A percentile compares a stretch with the other conserved stretches of the same genome.
phyloP scores from a whole-genome alignment of 257 asterid genomes.

The Cynanchum wilfordii region DNA sequence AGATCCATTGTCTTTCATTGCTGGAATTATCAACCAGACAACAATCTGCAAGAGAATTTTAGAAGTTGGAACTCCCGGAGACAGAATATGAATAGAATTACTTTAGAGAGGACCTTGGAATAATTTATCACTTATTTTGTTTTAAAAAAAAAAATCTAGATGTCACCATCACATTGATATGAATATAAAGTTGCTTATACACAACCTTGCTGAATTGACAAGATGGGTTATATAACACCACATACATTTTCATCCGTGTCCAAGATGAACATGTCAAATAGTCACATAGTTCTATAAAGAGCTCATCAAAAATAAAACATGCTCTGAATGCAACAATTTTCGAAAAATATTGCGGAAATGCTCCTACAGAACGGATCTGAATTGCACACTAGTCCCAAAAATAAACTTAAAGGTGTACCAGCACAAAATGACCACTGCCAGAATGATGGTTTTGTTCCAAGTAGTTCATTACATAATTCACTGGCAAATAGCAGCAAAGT shows the following conservation, averaged over 20 bases:
- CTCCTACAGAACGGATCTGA: neutral
- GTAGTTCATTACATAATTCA: neutral
- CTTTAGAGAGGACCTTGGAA: neutral
- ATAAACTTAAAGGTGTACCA: neutral
- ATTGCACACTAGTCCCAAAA: neutral
- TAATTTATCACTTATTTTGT: neutral
- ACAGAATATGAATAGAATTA: neutral
- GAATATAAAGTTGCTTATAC: neutral
- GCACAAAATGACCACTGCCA: neutral
- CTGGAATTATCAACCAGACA: conserved; percentile 75
- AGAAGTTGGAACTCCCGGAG: neutral
- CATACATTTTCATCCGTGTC: neutral
- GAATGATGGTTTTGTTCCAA: too few relatives aligned
- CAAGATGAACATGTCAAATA: neutral
- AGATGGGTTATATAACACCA: neutral
- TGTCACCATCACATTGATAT: neutral
- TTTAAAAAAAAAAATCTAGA: neutral
- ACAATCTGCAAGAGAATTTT: conserved; percentile 52
- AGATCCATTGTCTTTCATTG: conserved; percentile 46
- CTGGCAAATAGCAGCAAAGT: neutral
- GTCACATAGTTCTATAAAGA: too few relatives aligned
- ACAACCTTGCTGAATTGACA: neutral
- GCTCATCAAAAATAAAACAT: too few relatives aligned
- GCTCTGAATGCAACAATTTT: neutral
- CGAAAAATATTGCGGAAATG: neutral